Evolutionary conservation across 768 basidiomycete genomes (phyloP).

Genomic region (Auricularia heimuer): DNA sequence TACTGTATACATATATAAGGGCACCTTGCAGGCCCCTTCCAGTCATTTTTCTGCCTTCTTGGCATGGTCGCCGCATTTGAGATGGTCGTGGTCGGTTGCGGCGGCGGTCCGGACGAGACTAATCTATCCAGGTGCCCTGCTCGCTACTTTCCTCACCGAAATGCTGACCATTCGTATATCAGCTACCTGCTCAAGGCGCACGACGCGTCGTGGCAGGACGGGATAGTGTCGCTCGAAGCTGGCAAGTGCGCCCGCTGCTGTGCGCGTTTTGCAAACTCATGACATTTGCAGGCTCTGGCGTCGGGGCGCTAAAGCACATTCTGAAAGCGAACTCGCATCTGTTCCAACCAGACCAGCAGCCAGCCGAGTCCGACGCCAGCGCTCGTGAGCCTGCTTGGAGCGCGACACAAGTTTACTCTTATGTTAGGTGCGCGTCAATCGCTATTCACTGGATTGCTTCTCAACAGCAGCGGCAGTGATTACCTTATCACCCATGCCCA

Average conservation of each 20-base stretch:
- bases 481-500: slow-evolving; percentile 69
- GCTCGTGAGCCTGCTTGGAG: slow-evolving; percentile 18
- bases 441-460: slow-evolving; percentile 10
- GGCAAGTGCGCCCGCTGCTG: slow-evolving; percentile 36
- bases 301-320: slow-evolving; percentile 63
- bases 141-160: too few species aligned
- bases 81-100: slow-evolving; percentile 69
- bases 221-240: slow-evolving; percentile 78
- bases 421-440: slow-evolving; percentile 32
- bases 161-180: too few species aligned
- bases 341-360: slow-evolving; percentile 27
- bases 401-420: slow-evolving; percentile 45
- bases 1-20: background rate
- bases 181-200: slow-evolving; percentile 85
- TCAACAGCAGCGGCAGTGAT: slow-evolving; percentile 25
- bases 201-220: slow-evolving; percentile 61
- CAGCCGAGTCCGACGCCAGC: slow-evolving; percentile 11
- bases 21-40: background rate
- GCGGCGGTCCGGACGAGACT: slow-evolving; percentile 85
- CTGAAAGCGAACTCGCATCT: slow-evolving; percentile 46
- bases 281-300: slow-evolving; percentile 60
- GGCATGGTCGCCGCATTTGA: slow-evolving; percentile 46
- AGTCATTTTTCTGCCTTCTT: background rate
- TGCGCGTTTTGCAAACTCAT: background rate
- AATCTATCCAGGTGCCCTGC: slow-evolving; percentile 37